Base-by-base conservation (phyloP, 306 rosid species). In the Citrullus mucosospermus region DNA sequence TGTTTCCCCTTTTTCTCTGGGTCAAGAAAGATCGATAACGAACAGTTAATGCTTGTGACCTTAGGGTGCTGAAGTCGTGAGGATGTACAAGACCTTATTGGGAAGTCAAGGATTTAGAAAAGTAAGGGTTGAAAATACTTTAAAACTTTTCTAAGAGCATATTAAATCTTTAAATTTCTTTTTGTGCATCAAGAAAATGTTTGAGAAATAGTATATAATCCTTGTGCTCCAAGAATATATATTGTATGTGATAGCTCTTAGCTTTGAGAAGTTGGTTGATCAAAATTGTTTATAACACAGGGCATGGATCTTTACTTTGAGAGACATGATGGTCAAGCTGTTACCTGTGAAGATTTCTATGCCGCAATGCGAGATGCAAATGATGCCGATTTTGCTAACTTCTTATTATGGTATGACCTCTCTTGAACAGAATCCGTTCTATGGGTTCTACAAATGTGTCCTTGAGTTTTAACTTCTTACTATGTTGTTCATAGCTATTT, bases 51-150 rank as follows among this genome's bases (percentile, higher is more conserved):
- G 84, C 74, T 88, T 81, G 82, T 55, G 58, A 57, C 80, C 79
- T 77, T 87, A 95, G 99, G 99, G 99, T 72, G 98, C 99, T 83
- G 99, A 96, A 91, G 99, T 96, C 80, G 98, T 96, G 80, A 88
- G 99, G 87, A 96, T 96, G 98, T 96, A 96, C 93, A 96, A 92
- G 86, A 96, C 98, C 81, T 87, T 96, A 41, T 84, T 96, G 55
- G 99, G 99, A 82, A 87, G 88, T 84, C 90, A 84, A 83, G 99
- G 99, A 59, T 96, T 96, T 84, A 87, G 98, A 61, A 92, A 88
- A 77, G 99, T 92, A 88, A 87, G 92, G 69, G 75, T 61, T 69
- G 76, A 76, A 25, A n/a, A 59, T 80, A 62, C 41, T 54, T 34
- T 3, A 56, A 63, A 12, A 0, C 8, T 38, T 41, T 58, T 22